Percentiles rank a stretch among this genome's conserved stretches.
Conservation (phyloP, 2,329 filamentous ascomycete species). For the Verticillium isaacii region DNA sequence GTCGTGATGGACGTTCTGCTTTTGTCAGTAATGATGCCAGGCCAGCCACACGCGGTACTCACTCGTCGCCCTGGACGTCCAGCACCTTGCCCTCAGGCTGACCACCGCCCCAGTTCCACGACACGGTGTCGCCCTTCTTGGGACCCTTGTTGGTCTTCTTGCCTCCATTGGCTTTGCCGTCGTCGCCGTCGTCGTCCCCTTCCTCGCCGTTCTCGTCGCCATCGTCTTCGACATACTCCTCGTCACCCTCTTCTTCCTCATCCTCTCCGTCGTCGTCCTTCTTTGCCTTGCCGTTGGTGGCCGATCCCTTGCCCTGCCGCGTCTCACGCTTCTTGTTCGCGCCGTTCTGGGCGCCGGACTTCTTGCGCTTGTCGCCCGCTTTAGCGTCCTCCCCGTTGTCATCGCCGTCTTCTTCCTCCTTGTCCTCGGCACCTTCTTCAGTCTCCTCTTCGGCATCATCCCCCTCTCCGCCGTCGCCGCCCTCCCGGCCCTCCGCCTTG, state of each 20-base stretch:
- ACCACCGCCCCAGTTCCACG: conserved; percentile 40
- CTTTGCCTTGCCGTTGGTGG: conserved; percentile 8
- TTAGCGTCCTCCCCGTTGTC: conserved; percentile 26
- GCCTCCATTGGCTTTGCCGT: conserved; percentile 1
- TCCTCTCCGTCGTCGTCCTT: conserved; percentile 9
- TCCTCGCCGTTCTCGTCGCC: conserved; percentile 12
- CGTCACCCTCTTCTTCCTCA: conserved; percentile 15
- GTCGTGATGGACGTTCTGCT: conserved; percentile 31
- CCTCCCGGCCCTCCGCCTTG: conserved; percentile 27
- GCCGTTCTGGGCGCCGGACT: conserved; percentile 11
- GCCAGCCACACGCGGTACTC: conserved; percentile 9
- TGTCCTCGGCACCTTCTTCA: conserved; percentile 23
- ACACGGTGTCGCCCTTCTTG: conserved; percentile 35
- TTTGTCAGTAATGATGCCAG: conserved; percentile 1
- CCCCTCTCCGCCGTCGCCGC: conserved; percentile 1
- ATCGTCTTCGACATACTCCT: conserved; percentile 4
- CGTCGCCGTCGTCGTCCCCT: conserved; percentile 2
- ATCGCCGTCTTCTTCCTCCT: conserved; percentile 9
- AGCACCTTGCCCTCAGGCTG: conserved; percentile 38
- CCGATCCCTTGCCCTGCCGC: conserved; percentile 12
- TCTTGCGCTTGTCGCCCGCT: conserved; percentile 13
- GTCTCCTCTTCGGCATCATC: conserved; percentile 11
- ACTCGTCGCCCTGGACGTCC: conserved; percentile 38
- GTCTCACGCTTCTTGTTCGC: conserved; percentile 28
- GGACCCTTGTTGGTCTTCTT: conserved; percentile 23